Base-by-base conservation (phyloP, 371 early-diverging fungal genomes). In the Mortierella sp. region DNA sequence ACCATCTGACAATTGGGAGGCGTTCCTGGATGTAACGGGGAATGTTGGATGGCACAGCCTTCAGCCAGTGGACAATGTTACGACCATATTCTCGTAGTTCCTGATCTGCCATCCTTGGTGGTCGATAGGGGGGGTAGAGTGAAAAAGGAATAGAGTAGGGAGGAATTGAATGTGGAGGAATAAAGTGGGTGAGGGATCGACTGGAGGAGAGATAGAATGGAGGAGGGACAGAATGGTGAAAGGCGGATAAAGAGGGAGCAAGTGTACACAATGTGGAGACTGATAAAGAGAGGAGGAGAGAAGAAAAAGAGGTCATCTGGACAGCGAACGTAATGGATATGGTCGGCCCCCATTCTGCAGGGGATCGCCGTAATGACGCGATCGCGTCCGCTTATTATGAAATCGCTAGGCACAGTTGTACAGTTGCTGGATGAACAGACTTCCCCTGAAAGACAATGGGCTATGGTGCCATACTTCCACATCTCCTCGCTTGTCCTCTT, bases 321-420 rank as follows among this genome's bases (percentile, higher is more conserved):
- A 50, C 28, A 26, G 16, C 8, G 24, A n/a, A n/a, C n/a, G n/a
- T n/a, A n/a, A n/a, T n/a, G n/a, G n/a, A n/a, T n/a, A n/a, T n/a
- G n/a, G n/a, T n/a, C n/a, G 48, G n/a, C n/a, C n/a, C n/a, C n/a
- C n/a, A n/a, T n/a, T n/a, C n/a, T n/a, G n/a, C n/a, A n/a, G n/a
- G n/a, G n/a, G n/a, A n/a, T n/a, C n/a, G n/a, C n/a, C 48, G 21
- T n/a, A 23, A 64, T 64, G 64, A 50, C 64, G 64, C 64, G 64
- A 64, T 64, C 51, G 3, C 26, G 16, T 18, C n/a, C 27, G 49
- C 13, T 56, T 55, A 64, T 64, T 54, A 48, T 45, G 55, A 64
- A 47, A 47, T 48, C 21, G 26, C 3, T 47, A 58, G 42, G 58
- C 38, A 34, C 54, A 30, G 3, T 16, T 53, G 38, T 34, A 9